A percentile compares a stretch with the other conserved stretches of the same genome.
Conservation (phyloP, 2,329 filamentous ascomycete genomes). For the Whalleya microplaca region DNA sequence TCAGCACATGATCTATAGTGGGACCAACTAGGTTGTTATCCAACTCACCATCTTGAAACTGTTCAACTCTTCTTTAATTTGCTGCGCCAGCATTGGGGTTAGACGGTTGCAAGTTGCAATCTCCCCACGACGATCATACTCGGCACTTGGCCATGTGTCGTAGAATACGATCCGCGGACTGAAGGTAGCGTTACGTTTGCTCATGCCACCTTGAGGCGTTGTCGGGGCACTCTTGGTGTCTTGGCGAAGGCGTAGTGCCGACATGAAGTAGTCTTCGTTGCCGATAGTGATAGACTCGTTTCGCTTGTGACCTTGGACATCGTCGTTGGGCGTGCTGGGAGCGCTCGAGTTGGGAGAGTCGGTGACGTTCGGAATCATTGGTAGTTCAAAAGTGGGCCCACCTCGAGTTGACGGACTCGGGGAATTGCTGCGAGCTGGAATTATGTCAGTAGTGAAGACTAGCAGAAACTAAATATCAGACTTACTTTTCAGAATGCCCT, state of each 20-base stretch:
- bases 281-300: slow-evolving; percentile 74
- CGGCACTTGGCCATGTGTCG: slow-evolving; percentile 93
- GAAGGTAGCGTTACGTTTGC: slow-evolving; percentile 72
- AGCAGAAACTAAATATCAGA: slow-evolving; percentile 12
- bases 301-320: slow-evolving; percentile 68
- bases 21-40: background rate
- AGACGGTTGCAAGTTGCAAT: slow-evolving; percentile 97
- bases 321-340: slow-evolving; percentile 85
- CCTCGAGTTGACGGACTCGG: slow-evolving; percentile 69
- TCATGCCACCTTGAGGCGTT: slow-evolving; percentile 68
- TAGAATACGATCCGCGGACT: slow-evolving; percentile 93
- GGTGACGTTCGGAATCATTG: slow-evolving; percentile 64
- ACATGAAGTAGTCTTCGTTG: slow-evolving; percentile 89
- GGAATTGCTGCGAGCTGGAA: slow-evolving; percentile 65
- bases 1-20: slow-evolving; percentile 42
- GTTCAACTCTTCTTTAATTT: slow-evolving; percentile 99
- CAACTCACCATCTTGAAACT: slow-evolving; percentile 94
- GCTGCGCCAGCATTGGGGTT: slow-evolving; percentile 94
- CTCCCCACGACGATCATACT: slow-evolving; percentile 95
- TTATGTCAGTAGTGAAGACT: slow-evolving; percentile 21
- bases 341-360: slow-evolving; percentile 85
- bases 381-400: slow-evolving; percentile 58
- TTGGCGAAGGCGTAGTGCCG: slow-evolving; percentile 71
- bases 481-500: slow-evolving; percentile 93
- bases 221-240: slow-evolving; percentile 81